Evolutionary conservation across 2,329 filamentous ascomycete genomes (phyloP).

Genomic region (Xylariaceae sp.): DNA sequence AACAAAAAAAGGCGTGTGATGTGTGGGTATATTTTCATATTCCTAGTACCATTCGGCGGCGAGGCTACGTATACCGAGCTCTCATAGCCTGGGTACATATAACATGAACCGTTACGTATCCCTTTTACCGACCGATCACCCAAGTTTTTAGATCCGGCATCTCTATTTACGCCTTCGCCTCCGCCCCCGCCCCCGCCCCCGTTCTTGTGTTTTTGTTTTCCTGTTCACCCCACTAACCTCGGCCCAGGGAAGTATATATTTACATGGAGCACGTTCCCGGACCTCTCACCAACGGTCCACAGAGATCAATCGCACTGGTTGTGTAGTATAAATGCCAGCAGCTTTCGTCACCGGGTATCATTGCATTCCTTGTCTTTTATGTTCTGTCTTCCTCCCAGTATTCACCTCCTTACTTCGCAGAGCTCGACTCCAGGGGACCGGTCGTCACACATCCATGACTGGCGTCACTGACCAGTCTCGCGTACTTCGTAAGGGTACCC

Average conservation of each 20-base stretch:
- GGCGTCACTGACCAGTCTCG: constrained; percentile 52
- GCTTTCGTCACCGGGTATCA: constrained; percentile 6
- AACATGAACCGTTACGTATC: neutral
- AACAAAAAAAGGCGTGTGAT: too few relatives aligned
- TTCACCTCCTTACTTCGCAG: neutral
- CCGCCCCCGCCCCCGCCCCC: neutral
- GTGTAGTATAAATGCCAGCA: neutral
- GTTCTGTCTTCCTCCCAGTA: neutral
- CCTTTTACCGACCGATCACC: neutral
- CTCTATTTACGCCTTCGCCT: neutral
- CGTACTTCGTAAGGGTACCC: constrained; percentile 68
- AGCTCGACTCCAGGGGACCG: constrained; percentile 6
- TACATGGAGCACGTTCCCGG: constrained; percentile 4
- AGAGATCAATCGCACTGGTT: neutral
- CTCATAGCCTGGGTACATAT: too few relatives aligned
- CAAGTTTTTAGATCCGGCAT: neutral
- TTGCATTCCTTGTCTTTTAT: neutral
- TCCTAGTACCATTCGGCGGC: too few relatives aligned
- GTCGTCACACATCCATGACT: constrained; percentile 54
- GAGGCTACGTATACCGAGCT: too few relatives aligned
- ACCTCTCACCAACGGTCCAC: neutral
- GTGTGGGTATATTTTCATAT: too few relatives aligned
- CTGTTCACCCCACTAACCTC: neutral
- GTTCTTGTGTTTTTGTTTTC: neutral
- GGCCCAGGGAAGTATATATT: constrained; percentile 4